Base-by-base conservation (phyloP, 768 basidiomycete species). In the Lanmaoa pseudosensibilis region DNA sequence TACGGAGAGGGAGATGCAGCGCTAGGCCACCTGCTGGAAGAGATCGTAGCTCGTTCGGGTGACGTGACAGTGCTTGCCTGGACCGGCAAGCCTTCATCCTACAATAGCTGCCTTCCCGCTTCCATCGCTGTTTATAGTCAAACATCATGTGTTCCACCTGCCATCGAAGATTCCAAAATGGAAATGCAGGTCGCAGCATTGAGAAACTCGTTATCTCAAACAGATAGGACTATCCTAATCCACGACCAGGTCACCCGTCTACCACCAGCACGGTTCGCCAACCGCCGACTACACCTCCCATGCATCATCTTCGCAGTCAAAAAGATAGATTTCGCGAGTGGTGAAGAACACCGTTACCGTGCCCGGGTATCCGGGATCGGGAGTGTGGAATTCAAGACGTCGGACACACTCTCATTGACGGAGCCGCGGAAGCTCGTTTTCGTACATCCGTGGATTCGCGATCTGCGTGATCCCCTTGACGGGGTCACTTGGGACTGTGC, bases 21-120 rank as follows among this genome's bases (percentile, higher is more conserved):
- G 2, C 13, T 62, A 6, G 61, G 55, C 5, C 62, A 52, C 30
- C 56, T 63, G 5, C 33, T 63, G 44, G 56, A 63, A 2, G 57
- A 59, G 18, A 55, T 63, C 3, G 38, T 63, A 7, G 16, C 43
- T 4, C 61, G 62, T 16, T 52, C 43, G 4, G 54, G 57, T 0
- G 61, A 55, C 0, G 40, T 55, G 21, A 53, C 51, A 0, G 62
- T 59, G 6, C 48, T 63, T 40, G 47, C 33, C n/a, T 63, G 62
- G 62, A n/a, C 34, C 5, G 61, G 62, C n/a, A 25, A 45, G 18
- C 34, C 60, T 4, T 62, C 56, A 0, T 8, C 32, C 13, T 63
- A 62, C 30, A 62, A 62, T 12, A 62, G 58, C 11, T 61, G 60
- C 27, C 51, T 61, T 25, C 59, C 60, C 0, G 36, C 15, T 12